Percentiles rank a stretch among this genome's conserved stretches.
Conservation (phyloP, 2,329 filamentous ascomycete genomes). For the Aspergillus fumigatiaffinis region DNA sequence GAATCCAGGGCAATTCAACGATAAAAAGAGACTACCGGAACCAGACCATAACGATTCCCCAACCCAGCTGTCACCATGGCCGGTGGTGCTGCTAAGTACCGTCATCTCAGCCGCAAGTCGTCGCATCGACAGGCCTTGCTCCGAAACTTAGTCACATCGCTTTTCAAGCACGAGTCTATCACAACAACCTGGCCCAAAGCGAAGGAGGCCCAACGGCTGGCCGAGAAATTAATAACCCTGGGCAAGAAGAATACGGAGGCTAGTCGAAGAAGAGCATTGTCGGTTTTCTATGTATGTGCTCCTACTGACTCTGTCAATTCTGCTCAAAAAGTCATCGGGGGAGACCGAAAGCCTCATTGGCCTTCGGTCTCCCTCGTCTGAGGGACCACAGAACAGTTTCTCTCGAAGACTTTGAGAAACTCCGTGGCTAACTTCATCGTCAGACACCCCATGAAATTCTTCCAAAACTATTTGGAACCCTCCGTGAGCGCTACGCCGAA, state of each 20-base stretch:
- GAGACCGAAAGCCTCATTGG: neutral
- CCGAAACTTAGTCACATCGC: constrained; percentile 91
- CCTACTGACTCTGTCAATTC: neutral
- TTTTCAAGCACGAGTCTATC: constrained; percentile 90
- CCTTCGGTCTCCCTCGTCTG: neutral
- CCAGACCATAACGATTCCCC: neutral
- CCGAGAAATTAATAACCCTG: constrained; percentile 89
- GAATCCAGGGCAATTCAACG: neutral
- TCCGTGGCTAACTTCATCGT: neutral
- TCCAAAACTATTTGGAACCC: constrained; percentile 81
- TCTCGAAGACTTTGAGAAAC: neutral
- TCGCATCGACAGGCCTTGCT: constrained; percentile 87
- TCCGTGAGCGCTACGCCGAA: constrained; percentile 71
- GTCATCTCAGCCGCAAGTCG: constrained; percentile 80
- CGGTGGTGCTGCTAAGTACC: constrained; percentile 80
- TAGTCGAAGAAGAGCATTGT: constrained; percentile 67
- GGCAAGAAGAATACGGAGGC: constrained; percentile 91
- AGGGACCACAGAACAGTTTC: neutral
- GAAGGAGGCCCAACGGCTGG: constrained; percentile 90
- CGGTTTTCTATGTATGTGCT: constrained; percentile 77
- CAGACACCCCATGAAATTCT: constrained; percentile 48
- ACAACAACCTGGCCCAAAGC: constrained; percentile 94
- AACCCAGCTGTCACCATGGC: constrained; percentile 59
- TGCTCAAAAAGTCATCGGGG: neutral
- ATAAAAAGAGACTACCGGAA: neutral